A percentile compares a stretch with the other conserved stretches of the same genome.
Conservation (phyloP, 2,329 filamentous ascomycete genomes). For the Fusarium verticillioides region DNA sequence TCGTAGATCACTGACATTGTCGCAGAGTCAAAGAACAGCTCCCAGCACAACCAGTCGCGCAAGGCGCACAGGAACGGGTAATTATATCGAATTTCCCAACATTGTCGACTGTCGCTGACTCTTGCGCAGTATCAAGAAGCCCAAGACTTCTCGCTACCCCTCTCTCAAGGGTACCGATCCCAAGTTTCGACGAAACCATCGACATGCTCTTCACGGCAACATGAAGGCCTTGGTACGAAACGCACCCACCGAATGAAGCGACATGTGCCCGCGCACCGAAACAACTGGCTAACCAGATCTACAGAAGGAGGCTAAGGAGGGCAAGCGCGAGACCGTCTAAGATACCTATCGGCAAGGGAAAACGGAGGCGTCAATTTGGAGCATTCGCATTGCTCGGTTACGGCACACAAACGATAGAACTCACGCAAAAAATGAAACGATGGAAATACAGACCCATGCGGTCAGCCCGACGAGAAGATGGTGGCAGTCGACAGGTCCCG, state of each 20-base stretch:
- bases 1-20: slow-evolving; percentile 33
- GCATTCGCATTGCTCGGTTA: slow-evolving; percentile 36
- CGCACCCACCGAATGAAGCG: slow-evolving; percentile 8
- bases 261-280: not conserved
- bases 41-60: slow-evolving; percentile 97
- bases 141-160: slow-evolving; percentile 98
- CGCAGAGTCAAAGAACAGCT: slow-evolving; percentile 99
- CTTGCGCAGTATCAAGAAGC: slow-evolving; percentile 95
- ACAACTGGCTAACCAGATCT: slow-evolving; percentile 47
- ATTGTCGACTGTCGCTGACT: slow-evolving; percentile 29
- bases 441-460: slow-evolving; percentile 39
- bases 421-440: slow-evolving; percentile 43
- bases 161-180: slow-evolving; percentile 98
- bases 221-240: slow-evolving; percentile 91
- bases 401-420: slow-evolving; percentile 39
- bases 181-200: slow-evolving; percentile 99
- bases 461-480: slow-evolving; percentile 35
- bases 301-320: slow-evolving; percentile 98
- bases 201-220: slow-evolving; percentile 99
- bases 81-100: slow-evolving; percentile 51
- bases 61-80: slow-evolving; percentile 99
- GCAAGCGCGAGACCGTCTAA: slow-evolving; percentile 89
- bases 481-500: slow-evolving; percentile 23
- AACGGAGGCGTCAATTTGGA: slow-evolving; percentile 39
- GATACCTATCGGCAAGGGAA: slow-evolving; percentile 41